Evolutionary conservation across 305 asterid genomes (phyloP).

Genomic region (Fraxinus greggii): DNA sequence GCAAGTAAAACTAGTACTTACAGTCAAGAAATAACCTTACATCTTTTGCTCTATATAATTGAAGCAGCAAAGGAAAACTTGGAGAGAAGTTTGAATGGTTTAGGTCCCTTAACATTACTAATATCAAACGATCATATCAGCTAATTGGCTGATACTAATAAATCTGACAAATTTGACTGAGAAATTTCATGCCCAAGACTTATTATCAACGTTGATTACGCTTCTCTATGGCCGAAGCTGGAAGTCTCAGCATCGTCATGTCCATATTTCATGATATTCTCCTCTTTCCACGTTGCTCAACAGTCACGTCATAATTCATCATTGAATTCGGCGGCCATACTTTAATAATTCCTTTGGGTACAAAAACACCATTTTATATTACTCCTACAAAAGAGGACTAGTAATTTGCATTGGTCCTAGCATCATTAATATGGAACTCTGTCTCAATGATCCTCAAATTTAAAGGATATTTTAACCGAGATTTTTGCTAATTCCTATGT

Average conservation of each 20-base stretch:
- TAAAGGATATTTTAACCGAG: neutral
- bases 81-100: neutral
- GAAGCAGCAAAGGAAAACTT: neutral
- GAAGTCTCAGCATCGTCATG: neutral
- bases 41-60: neutral
- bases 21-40: neutral
- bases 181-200: neutral
- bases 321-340: neutral
- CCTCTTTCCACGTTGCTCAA: neutral
- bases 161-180: neutral
- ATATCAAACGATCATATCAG: neutral
- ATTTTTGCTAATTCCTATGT: neutral
- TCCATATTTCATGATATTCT: neutral
- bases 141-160: neutral
- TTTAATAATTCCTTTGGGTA: neutral
- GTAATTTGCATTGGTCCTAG: neutral
- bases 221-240: neutral
- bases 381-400: neutral
- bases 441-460: constrained; percentile 8
- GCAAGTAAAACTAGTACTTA: neutral
- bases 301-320: neutral
- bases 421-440: neutral
- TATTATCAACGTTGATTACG: neutral
- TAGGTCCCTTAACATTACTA: neutral
- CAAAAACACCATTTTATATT: neutral